Percentiles rank a stretch among this genome's conserved stretches.
These are phyloP conservation scores for Fusarium euwallaceae DNA, from an alignment of 2,329 filamentous ascomycete species.

Conservation along the genomic window DNA sequence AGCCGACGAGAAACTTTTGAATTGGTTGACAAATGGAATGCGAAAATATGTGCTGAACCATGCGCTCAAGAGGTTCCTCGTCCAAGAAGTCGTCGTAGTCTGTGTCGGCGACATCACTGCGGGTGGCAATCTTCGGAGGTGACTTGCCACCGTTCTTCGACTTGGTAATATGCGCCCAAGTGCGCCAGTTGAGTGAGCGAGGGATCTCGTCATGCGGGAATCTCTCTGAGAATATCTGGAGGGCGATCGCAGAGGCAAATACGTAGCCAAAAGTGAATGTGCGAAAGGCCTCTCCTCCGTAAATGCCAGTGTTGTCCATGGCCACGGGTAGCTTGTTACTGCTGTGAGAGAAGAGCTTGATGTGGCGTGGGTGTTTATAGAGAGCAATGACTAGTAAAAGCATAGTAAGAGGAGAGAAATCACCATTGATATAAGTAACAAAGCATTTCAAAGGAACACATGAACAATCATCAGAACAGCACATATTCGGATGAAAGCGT, in stretches of 20 bases:
- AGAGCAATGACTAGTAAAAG: not conserved
- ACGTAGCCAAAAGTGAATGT: not conserved
- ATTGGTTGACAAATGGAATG: constrained; percentile 33
- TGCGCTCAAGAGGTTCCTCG: constrained; percentile 23
- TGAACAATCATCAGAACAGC: not conserved
- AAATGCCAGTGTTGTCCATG: not conserved
- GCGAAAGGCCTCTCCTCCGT: not conserved
- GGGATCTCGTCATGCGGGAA: not conserved
- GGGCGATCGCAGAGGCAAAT: not conserved
- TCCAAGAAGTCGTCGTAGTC: constrained; percentile 19
- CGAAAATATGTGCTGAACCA: constrained; percentile 21
- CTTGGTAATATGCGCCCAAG: not conserved
- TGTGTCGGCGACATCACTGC: not conserved
- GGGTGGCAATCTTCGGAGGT: not conserved
- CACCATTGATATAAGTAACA: not conserved
- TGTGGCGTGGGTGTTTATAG: not conserved
- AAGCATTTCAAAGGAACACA: not conserved
- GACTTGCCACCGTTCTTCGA: not conserved
- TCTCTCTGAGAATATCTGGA: not conserved
- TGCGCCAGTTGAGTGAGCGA: not conserved
- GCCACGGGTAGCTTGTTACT: not conserved
- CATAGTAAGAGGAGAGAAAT: not conserved
- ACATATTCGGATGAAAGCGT: constrained; percentile 20
- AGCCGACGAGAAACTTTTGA: constrained; percentile 27
- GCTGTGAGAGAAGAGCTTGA: not conserved